These are phyloP conservation scores for Quercus phellos DNA, from an alignment of 331 rosid species.

Conservation along the genomic window DNA sequence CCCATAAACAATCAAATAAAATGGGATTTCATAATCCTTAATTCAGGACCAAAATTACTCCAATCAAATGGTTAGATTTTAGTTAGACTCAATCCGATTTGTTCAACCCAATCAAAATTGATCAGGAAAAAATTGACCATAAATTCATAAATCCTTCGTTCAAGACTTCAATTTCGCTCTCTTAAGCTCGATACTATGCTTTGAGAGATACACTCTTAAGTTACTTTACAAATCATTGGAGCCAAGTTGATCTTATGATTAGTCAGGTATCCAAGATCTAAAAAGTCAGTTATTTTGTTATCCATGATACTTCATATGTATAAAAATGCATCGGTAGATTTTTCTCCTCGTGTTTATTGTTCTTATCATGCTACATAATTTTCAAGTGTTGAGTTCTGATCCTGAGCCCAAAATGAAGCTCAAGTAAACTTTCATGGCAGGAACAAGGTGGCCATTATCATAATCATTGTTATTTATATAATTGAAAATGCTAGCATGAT, in stretches of 20 bases:
- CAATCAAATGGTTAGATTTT: no score
- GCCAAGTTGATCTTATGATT: conserved; percentile 57
- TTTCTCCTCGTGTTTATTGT: background rate
- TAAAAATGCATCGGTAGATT: no score
- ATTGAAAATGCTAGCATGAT: background rate
- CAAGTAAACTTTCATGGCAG: conserved; percentile 75
- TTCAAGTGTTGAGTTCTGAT: conserved; percentile 73
- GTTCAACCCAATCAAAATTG: no score
- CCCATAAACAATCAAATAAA: no score
- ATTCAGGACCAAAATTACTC: no score
- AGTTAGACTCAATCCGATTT: no score
- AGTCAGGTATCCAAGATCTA: conserved; percentile 43
- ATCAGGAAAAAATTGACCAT: no score
- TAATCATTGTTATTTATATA: background rate
- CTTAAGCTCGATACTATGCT: background rate
- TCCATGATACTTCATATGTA: background rate
- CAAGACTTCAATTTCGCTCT: no score
- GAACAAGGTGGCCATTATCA: conserved; percentile 65
- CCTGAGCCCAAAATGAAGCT: conserved; percentile 72
- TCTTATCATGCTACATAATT: conserved; percentile 4
- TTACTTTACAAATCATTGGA: conserved; percentile 89
- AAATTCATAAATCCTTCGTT: no score
- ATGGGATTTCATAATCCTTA: no score
- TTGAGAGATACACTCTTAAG: conserved; percentile 89
- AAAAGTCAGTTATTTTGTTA: background rate